Conservation (phyloP, 768 basidiomycete species). For the Suillus ampliporus region DNA sequence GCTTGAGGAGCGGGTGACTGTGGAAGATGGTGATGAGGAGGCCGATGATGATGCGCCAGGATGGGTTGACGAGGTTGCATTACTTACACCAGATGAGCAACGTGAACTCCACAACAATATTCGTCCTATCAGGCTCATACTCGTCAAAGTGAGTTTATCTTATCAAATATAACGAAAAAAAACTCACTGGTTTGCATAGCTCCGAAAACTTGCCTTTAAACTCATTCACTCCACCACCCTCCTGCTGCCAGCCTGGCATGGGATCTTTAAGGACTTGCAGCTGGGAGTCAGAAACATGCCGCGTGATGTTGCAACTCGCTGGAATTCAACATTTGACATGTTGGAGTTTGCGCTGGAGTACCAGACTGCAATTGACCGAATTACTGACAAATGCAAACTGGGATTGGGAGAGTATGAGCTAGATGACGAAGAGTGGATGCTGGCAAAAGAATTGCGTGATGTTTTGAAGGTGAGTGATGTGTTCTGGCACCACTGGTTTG, state of each 20-base stretch:
- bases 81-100: constrained; percentile 19
- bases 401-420: constrained; percentile 22
- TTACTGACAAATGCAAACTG: constrained; percentile 22
- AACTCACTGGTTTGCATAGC: constrained; percentile 11
- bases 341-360: constrained; percentile 23
- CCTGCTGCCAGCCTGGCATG: constrained; percentile 27
- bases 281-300: constrained; percentile 17
- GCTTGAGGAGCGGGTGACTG: not conserved
- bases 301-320: constrained; percentile 30
- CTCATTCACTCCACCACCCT: constrained; percentile 28
- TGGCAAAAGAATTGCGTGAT: constrained; percentile 27
- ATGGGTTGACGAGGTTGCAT: constrained; percentile 24
- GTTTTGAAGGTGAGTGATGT: constrained; percentile 21
- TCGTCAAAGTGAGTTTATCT: constrained; percentile 12
- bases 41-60: constrained; percentile 15
- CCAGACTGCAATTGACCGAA: constrained; percentile 24
- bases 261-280: not conserved
- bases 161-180: not conserved
- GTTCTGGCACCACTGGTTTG: not conserved
- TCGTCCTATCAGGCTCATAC: not conserved
- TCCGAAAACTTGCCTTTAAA: constrained; percentile 25
- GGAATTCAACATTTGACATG: constrained; percentile 35
- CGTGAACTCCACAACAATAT: constrained; percentile 17
- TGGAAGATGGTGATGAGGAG: constrained; percentile 6
- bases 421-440: constrained; percentile 26